Evolutionary conservation across 1,284 basidiomycete genomes (phyloP), one percentile per base, ranked within the genome.

Genomic region (Ustilago lituana): DNA sequence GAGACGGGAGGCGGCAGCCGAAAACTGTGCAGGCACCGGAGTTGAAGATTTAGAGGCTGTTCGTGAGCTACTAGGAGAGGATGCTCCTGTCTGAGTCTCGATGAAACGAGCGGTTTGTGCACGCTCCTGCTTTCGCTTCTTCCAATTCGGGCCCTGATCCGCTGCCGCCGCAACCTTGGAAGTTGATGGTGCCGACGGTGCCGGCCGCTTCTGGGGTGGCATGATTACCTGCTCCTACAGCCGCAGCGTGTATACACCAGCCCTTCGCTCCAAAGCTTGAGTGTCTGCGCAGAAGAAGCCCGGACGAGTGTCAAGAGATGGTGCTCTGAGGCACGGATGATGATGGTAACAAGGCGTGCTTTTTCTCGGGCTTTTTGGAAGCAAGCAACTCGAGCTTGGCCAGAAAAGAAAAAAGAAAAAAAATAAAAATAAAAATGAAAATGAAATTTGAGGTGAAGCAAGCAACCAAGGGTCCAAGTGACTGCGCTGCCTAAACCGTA

Each of bases 51-150:
- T 64, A 10, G 51, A 51, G 12, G 32, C 45, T 14, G 50, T 52
- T 9, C 56, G 55, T 17, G 62, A 65, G 56, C 55, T 59, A 48
- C 56, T 47, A 6, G 62, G 47, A 4, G 59, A 57, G 5, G 49
- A 46, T 23, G 48, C n/a, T 22, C 41, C n/a, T 4, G 47, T 22
- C 31, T 70, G 63, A 0, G 63, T 63, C 38, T 67, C 60, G 22
- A 69, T 66, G 55, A 59, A 57, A 22, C 62, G 49, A 22, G 66
- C 66, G 19, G 50, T 63, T n/a, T 66, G 62, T 5, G 62, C 55
- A 10, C 62, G 57, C 27, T 62, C 66, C 33, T 62, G 62, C 50
- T 69, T 73, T 26, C 66, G 57, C 43, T 62, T 62, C 66, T 69
- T 73, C 71, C 62, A 72, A 40, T 63, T 67, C 17, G 45, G 64